These are phyloP conservation scores for Kazachstania taianensis DNA, from an alignment of 805 yeast genomes.

Conservation along the genomic window DNA sequence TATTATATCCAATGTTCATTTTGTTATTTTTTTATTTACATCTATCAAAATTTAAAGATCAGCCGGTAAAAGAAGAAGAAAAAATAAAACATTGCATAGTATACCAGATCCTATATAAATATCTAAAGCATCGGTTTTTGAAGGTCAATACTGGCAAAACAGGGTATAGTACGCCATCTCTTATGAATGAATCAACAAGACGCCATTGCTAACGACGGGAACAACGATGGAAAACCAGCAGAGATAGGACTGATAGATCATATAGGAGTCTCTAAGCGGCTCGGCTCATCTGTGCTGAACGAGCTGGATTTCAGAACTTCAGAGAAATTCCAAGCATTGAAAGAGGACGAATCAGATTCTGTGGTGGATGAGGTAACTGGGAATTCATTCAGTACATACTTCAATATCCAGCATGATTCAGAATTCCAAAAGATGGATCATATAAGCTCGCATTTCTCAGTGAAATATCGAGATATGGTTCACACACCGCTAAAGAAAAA, in stretches of 20 bases:
- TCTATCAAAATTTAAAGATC: too few relatives aligned
- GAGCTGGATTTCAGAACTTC: constrained; percentile 30
- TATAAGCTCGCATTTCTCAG: constrained; percentile 26
- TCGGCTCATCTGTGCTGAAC: constrained; percentile 27
- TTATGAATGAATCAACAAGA: constrained; percentile 10
- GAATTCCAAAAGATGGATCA: constrained; percentile 28
- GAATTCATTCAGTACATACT: constrained; percentile 4
- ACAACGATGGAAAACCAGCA: constrained; percentile 2
- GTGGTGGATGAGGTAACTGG: background rate
- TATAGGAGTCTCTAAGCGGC: constrained; percentile 27
- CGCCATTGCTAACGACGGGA: constrained; percentile 9
- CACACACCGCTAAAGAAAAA: constrained; percentile 10
- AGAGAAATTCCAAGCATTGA: constrained; percentile 11
- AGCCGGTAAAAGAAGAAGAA: too few relatives aligned
- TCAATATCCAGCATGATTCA: constrained; percentile 15
- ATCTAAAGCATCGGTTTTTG: too few relatives aligned
- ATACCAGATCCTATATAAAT: too few relatives aligned
- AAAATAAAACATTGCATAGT: too few relatives aligned
- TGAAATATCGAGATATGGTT: background rate
- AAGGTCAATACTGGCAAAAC: too few relatives aligned
- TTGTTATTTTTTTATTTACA: too few relatives aligned
- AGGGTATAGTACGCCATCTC: constrained; percentile 3
- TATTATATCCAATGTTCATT: too few relatives aligned
- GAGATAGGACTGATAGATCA: constrained; percentile 6
- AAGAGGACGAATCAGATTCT: constrained; percentile 1